A percentile compares a stretch with the other conserved stretches of the same genome.
phyloP scores from a whole-genome alignment of 2,329 filamentous ascomycete genomes.

The Arthrobotrys iridis region DNA sequence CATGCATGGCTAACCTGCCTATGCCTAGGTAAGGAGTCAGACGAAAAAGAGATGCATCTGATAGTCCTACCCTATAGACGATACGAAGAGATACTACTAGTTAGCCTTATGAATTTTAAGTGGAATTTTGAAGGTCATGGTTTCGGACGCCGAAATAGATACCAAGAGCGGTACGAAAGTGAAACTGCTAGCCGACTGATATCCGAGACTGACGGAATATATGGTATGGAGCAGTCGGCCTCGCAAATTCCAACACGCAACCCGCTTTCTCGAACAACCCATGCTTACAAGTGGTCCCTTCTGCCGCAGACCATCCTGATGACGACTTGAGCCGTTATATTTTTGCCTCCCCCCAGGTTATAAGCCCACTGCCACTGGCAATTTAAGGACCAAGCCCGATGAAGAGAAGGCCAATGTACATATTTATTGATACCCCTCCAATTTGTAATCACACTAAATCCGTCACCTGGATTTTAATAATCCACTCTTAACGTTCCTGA shows the following conservation, averaged over 20 bases:
- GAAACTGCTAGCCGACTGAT: neutral
- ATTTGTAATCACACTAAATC: constrained; percentile 52
- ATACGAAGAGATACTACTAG: neutral
- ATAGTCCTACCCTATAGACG: neutral
- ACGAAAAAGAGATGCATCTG: neutral
- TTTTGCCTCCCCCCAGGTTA: constrained; percentile 51
- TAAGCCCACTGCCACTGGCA: constrained; percentile 50
- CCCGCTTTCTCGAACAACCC: constrained; percentile 15
- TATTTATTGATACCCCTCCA: constrained; percentile 10
- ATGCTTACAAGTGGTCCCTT: constrained; percentile 4
- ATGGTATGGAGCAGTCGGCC: constrained; percentile 1
- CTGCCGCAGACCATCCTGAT: constrained; percentile 28
- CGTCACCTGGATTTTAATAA: constrained; percentile 46
- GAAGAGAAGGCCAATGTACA: neutral
- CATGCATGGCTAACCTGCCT: neutral
- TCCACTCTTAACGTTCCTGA: neutral
- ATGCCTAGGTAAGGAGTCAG: neutral
- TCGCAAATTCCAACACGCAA: constrained; percentile 53
- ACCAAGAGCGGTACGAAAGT: neutral
- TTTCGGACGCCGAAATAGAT: constrained; percentile 7
- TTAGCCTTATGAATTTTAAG: constrained; percentile 8
- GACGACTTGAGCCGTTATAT: constrained; percentile 14
- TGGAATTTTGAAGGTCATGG: neutral
- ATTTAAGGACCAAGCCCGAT: constrained; percentile 11
- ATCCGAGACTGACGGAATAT: too few species aligned